phyloP scores from a whole-genome alignment of 805 yeast species.

The Lachancea lanzarotensis region DNA sequence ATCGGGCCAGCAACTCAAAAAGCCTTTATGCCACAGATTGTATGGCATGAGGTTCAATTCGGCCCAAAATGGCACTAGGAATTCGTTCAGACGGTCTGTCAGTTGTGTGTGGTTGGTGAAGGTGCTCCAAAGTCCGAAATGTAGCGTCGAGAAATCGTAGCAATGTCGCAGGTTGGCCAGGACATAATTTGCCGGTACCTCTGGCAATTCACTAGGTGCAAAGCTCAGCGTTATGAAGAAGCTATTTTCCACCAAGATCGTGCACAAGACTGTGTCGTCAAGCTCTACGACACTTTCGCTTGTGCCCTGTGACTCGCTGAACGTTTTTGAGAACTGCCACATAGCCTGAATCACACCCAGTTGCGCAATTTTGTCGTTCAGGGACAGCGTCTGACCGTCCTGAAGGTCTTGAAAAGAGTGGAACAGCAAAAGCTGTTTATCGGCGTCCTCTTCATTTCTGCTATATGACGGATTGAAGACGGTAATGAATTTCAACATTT shows the following conservation, averaged over 20 bases:
- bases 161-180: constrained; percentile 22
- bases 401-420: constrained; percentile 24
- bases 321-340: constrained; percentile 22
- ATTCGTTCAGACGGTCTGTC: constrained; percentile 27
- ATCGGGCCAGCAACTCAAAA: constrained; percentile 20
- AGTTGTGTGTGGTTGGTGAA: constrained; percentile 23
- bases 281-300: constrained; percentile 25
- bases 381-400: constrained; percentile 7
- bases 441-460: constrained; percentile 28
- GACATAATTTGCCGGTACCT: constrained; percentile 26
- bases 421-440: constrained; percentile 33
- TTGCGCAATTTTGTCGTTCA: constrained; percentile 33
- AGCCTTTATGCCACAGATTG: constrained; percentile 18
- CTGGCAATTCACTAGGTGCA: constrained; percentile 10
- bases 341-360: constrained; percentile 42
- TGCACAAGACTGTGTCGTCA: constrained; percentile 24
- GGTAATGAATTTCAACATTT: constrained; percentile 28
- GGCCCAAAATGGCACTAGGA: constrained; percentile 28
- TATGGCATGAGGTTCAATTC: constrained; percentile 24
- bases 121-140: constrained; percentile 20
- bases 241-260: constrained; percentile 25
- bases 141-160: constrained; percentile 24
- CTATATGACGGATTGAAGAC: constrained; percentile 37
- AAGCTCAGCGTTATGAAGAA: constrained; percentile 26
- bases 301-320: constrained; percentile 10